phyloP scores from a whole-genome alignment of 2,329 filamentous ascomycete genomes.

The Cryphonectria naterciae region DNA sequence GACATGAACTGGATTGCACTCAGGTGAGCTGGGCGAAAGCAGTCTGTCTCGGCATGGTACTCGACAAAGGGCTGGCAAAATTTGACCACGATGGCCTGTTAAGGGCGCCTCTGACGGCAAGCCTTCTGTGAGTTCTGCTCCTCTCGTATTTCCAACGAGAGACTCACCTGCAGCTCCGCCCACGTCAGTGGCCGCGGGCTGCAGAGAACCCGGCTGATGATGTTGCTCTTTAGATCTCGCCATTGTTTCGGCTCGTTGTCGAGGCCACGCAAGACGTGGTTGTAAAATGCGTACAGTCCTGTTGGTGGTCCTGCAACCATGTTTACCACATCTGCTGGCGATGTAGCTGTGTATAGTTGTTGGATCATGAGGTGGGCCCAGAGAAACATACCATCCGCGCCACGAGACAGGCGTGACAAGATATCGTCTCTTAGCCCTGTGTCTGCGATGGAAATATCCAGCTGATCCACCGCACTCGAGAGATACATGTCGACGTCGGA shows the following conservation, averaged over 20 bases:
- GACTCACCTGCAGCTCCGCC: conserved; percentile 1
- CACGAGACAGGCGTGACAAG: neutral
- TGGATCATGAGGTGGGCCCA: conserved; percentile 5
- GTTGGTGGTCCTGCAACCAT: neutral
- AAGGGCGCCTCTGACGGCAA: neutral
- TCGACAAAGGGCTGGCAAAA: conserved; percentile 8
- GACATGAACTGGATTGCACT: neutral
- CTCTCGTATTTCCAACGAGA: neutral
- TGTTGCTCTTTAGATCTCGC: neutral
- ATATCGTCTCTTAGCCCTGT: conserved; percentile 1
- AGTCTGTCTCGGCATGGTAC: neutral
- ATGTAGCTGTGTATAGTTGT: neutral
- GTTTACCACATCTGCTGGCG: neutral
- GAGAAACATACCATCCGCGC: conserved; percentile 6
- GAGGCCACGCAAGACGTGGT: neutral
- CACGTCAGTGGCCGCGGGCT: conserved; percentile 9
- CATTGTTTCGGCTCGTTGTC: neutral
- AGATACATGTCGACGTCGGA: conserved; percentile 6
- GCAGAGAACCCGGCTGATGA: conserved; percentile 4
- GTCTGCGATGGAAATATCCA: neutral
- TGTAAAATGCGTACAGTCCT: neutral
- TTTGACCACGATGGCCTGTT: neutral
- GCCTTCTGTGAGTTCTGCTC: neutral
- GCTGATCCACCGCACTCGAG: neutral
- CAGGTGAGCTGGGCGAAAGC: neutral